phyloP scores from a whole-genome alignment of 305 asterid species.

The Fraxinus velutina region DNA sequence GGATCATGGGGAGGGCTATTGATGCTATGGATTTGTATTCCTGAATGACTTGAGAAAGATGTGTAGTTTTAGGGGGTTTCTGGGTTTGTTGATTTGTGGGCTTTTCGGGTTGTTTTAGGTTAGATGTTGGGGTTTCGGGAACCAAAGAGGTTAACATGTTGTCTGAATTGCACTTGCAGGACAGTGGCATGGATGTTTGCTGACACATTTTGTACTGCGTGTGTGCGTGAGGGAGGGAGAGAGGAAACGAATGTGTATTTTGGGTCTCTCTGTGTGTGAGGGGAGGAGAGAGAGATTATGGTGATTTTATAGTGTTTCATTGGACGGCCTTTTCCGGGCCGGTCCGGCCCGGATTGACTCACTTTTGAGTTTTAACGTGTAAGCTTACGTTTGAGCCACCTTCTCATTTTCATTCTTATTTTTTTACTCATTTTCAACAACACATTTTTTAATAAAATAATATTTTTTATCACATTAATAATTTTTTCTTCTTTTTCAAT shows the following conservation, averaged over 20 bases:
- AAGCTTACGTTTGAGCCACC: too few species aligned
- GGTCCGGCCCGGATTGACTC: background rate
- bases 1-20: conserved; percentile 46
- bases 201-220: conserved; percentile 23
- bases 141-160: conserved; percentile 27
- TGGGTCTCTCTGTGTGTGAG: too few species aligned
- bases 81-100: background rate
- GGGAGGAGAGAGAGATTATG: background rate
- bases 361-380: background rate
- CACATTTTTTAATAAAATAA: too few species aligned
- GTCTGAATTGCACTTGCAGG: conserved; percentile 19
- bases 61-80: conserved; percentile 18
- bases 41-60: conserved; percentile 17
- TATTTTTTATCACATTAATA: too few species aligned
- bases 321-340: background rate
- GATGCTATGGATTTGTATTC: conserved; percentile 34
- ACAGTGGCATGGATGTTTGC: conserved; percentile 6
- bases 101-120: background rate
- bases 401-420: too few species aligned
- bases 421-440: too few species aligned
- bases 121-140: conserved; percentile 24
- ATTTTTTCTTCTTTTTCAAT: too few species aligned
- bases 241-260: too few species aligned
- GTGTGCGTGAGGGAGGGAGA: background rate
- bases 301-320: conserved; percentile 13